A percentile compares a stretch with the other conserved stretches of the same genome.
phyloP scores from a whole-genome alignment of 2,329 filamentous ascomycete species.

The Laburnicola sp. region DNA sequence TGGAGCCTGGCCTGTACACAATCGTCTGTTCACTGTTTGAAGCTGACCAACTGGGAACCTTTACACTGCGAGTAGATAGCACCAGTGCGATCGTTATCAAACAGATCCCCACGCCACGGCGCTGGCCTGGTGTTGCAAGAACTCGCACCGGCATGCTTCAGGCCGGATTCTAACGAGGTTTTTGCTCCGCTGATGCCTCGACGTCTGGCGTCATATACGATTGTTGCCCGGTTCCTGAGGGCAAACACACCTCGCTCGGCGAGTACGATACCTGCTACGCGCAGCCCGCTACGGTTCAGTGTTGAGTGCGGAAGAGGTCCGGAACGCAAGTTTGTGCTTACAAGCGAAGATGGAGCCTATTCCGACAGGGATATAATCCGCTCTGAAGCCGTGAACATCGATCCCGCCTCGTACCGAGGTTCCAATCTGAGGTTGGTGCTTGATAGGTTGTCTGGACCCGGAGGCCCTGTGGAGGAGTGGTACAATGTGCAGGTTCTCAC shows the following conservation, averaged over 20 bases:
- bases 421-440: constrained; percentile 78
- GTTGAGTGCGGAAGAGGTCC: constrained; percentile 74
- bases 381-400: constrained; percentile 74
- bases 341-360: constrained; percentile 74
- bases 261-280: constrained; percentile 34
- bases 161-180: constrained; percentile 55
- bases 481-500: constrained; percentile 56
- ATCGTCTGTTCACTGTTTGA: constrained; percentile 92
- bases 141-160: constrained; percentile 59
- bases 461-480: constrained; percentile 51
- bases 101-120: constrained; percentile 69
- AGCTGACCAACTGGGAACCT: constrained; percentile 72
- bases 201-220: constrained; percentile 64
- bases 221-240: constrained; percentile 55
- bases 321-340: constrained; percentile 65
- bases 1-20: constrained; percentile 78
- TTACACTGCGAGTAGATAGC: constrained; percentile 74
- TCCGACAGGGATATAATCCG: constrained; percentile 68
- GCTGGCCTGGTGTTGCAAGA: constrained; percentile 71
- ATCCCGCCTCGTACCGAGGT: constrained; percentile 59
- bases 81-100: constrained; percentile 59
- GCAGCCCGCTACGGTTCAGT: constrained; percentile 66
- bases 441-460: constrained; percentile 70
- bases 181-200: constrained; percentile 55
- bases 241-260: constrained; percentile 32